Conservation (phyloP, 306 rosid genomes). For the Psophocarpus tetragonolobus region DNA sequence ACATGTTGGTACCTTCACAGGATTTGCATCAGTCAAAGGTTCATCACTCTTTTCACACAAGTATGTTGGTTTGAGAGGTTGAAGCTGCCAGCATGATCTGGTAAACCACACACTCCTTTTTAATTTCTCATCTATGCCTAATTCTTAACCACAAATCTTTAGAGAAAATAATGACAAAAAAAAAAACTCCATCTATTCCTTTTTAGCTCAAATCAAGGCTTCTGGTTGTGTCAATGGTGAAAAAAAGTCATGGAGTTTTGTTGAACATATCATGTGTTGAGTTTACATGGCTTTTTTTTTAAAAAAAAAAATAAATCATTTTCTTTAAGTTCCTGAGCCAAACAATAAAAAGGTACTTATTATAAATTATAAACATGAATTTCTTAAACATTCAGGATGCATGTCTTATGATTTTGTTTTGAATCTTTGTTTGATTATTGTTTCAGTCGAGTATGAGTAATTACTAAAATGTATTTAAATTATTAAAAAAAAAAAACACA, state of each 20-base stretch:
- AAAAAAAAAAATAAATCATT: too few relatives aligned
- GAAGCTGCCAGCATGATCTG: slow-evolving; percentile 99
- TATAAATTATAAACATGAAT: too few relatives aligned
- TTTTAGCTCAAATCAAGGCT: neutral
- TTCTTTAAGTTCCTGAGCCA: neutral
- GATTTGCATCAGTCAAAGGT: slow-evolving; percentile 23
- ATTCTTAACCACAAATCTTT: neutral
- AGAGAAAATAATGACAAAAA: neutral
- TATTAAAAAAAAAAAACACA: too few relatives aligned
- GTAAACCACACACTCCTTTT: slow-evolving; percentile 37
- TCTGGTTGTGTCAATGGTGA: neutral
- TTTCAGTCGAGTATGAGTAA: too few relatives aligned
- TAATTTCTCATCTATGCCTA: neutral
- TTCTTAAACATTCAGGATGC: too few relatives aligned
- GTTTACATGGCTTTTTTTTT: neutral
- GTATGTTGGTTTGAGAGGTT: slow-evolving; percentile 88
- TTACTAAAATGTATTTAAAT: too few relatives aligned
- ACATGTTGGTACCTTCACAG: neutral
- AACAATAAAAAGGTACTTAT: neutral
- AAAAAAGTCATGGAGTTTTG: neutral
- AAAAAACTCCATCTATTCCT: neutral
- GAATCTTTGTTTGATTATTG: too few relatives aligned
- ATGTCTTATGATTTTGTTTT: too few relatives aligned
- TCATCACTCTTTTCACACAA: slow-evolving; percentile 24
- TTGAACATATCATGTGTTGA: neutral